Percentiles rank a stretch among this genome's conserved stretches.
phyloP scores from a whole-genome alignment of 306 rosid species.

The Hylodesmum podocarpum region DNA sequence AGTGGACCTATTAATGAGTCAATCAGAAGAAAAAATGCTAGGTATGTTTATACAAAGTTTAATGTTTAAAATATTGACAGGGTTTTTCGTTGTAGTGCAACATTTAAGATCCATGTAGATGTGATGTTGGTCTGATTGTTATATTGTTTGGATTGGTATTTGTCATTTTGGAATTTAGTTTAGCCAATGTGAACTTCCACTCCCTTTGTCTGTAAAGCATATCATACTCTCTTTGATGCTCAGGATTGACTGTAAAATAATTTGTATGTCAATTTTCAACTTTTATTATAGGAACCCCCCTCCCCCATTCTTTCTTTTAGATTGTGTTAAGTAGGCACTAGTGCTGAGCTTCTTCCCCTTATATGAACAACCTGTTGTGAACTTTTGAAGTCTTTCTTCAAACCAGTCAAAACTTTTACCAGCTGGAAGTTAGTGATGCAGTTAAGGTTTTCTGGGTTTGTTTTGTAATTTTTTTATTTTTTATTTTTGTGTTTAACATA shows the following conservation, averaged over 20 bases:
- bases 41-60: slow-evolving; percentile 44
- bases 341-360: neutral
- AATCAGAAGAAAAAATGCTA: slow-evolving; percentile 67
- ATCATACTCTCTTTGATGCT: neutral
- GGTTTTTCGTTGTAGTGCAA: neutral
- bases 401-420: neutral
- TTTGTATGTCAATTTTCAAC: neutral
- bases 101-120: neutral
- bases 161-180: neutral
- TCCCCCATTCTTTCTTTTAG: neutral
- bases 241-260: neutral
- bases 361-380: neutral
- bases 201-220: neutral
- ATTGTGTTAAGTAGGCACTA: neutral
- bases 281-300: neutral
- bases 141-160: slow-evolving; percentile 13
- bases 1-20: slow-evolving; percentile 87
- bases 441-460: neutral
- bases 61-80: neutral
- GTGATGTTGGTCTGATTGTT: neutral
- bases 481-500: neutral
- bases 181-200: neutral
- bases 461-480: neutral
- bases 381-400: neutral
- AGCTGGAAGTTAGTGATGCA: neutral